These are phyloP conservation scores for Podaxis sp. DNA, from an alignment of 768 basidiomycete genomes.

Conservation along the genomic window DNA sequence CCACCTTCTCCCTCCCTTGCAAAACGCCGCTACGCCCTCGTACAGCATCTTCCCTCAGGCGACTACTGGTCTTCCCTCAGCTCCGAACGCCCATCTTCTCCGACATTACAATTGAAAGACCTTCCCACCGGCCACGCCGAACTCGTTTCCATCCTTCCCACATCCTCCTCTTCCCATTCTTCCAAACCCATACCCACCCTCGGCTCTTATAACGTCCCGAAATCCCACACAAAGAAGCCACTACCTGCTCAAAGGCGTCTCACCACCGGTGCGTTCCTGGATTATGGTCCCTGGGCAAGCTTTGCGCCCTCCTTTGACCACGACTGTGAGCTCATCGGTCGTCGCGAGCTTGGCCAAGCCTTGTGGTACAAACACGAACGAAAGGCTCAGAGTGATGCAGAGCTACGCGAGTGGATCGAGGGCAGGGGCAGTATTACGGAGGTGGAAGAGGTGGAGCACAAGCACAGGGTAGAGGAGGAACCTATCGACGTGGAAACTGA, in stretches of 20 bases:
- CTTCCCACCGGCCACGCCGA: conserved; percentile 67
- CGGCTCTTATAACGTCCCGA: conserved; percentile 49
- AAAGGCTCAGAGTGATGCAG: conserved; percentile 24
- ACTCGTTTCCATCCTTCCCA: conserved; percentile 68
- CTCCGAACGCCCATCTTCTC: conserved; percentile 33
- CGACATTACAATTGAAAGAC: conserved; percentile 39
- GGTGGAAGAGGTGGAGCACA: conserved; percentile 18
- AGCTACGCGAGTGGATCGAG: conserved; percentile 24
- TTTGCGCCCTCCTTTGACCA: conserved; percentile 82
- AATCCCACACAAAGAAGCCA: conserved; percentile 33
- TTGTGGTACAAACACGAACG: conserved; percentile 48
- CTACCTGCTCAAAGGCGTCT: conserved; percentile 49
- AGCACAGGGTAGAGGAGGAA: conserved; percentile 15
- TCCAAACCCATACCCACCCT: conserved; percentile 40
- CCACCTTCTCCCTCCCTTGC: conserved; percentile 24
- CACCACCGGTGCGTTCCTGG: conserved; percentile 64
- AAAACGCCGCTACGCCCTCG: conserved; percentile 63
- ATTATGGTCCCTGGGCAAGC: conserved; percentile 71
- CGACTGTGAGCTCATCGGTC: conserved; percentile 68
- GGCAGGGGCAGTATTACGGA: conserved; percentile 24
- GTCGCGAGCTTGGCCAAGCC: conserved; percentile 54
- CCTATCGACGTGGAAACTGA: conserved; percentile 31
- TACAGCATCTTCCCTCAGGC: conserved; percentile 73
- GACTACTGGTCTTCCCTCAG: conserved; percentile 78
- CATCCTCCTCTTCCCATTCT: conserved; percentile 41